Evolutionary conservation across 495 filamentous ascomycete genomes (phyloP), one percentile per base, ranked within the genome.

Genomic region (Lineolata rhizophorae): DNA sequence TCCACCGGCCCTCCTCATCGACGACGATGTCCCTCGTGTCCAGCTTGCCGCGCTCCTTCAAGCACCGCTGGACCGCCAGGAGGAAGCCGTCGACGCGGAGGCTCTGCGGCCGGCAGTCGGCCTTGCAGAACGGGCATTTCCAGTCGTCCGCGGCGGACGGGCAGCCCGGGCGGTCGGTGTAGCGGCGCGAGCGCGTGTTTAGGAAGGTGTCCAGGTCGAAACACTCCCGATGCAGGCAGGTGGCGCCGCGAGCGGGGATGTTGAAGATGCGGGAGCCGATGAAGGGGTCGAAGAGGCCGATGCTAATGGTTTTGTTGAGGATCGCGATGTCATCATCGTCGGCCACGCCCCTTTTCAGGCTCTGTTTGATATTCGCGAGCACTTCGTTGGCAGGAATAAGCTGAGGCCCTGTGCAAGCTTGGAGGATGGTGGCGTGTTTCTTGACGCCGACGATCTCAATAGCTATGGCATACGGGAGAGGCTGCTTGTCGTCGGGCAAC

Each of bases 121-220:
- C 45, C 20, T 61, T 56, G 50, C 84, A 92, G 31, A 87, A 64
- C 0, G 84, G 83, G 43, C 84, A 94, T 25, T 56, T 64, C 78
- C 83, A 90, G 32, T 69, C 64, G 31, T 87, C 78, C n/a, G 27
- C 8, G 8, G 8, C 10, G 27, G 8, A 8, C 9, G 66, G 59
- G 35, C 65, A 56, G 20, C 62, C 62, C 0, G 67, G 64, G 36
- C 62, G 57, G 21, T 43, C 62, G 27, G 44, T 54, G 35, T 42
- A 43, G 35, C 47, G 55, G 37, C 49, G 52, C 45, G 51, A 64
- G 0, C 74, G 63, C 0, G 76, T 81, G 10, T 54, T 45, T 9
- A 94, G 61, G 54, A 76, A 92, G 0, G 66, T 81, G 17, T 80
- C 66, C 15, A 87, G 70, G 47, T 94, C 84, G 46, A 94, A 92